Base-by-base conservation (phyloP, 331 rosid genomes). In the Rosa hybrid region DNA sequence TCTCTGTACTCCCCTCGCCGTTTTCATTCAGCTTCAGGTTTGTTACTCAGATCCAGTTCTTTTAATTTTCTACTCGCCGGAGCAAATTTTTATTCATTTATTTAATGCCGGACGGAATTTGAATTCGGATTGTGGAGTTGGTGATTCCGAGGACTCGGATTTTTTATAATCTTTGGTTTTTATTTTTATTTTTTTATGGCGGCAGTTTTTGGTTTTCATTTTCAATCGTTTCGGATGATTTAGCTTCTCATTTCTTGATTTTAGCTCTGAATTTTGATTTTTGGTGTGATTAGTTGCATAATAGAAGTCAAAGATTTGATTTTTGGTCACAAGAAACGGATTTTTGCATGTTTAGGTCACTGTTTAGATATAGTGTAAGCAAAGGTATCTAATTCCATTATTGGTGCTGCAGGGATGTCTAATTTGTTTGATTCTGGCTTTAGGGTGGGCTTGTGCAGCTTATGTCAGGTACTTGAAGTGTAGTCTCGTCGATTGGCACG, bases 381-480 rank as follows among this genome's bases (percentile, higher is more conserved):
- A 2, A 14, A 16, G 16, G 12, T 72, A 44, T 17, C 42, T 75
- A 27, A 12, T 38, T 59, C 25, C 6, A 27, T 80, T 82, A 41
- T 80, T 81, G 64, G 69, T 49, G 72, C 42, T 84, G 87, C 72
- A 95, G 99, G 99, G 99, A 82, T 95, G 99, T 73, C 0, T 86
- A 42, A 93, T 95, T 73, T 89, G 96, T 83, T 81, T 93, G 82
- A 0, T 39, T 74, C 94, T 95, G 75, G 99, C 98, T 56, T 7
- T 90, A 16, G 99, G 99, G 30, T 95, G 98, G 98, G 93, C 83
- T 77, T 80, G 78, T 72, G 93, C 98, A 20, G 92, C 98, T 72
- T 84, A 60, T 86, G 94, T 94, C 79, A 92, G 98, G 98, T 94
- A 89, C 44, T 57, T 45, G 49, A 79, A 20, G 39, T 76, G 5